Percentiles rank a stretch among this genome's conserved stretches.
phyloP scores from a whole-genome alignment of 2,329 filamentous ascomycete genomes.

The Aspergillus vadensis region DNA sequence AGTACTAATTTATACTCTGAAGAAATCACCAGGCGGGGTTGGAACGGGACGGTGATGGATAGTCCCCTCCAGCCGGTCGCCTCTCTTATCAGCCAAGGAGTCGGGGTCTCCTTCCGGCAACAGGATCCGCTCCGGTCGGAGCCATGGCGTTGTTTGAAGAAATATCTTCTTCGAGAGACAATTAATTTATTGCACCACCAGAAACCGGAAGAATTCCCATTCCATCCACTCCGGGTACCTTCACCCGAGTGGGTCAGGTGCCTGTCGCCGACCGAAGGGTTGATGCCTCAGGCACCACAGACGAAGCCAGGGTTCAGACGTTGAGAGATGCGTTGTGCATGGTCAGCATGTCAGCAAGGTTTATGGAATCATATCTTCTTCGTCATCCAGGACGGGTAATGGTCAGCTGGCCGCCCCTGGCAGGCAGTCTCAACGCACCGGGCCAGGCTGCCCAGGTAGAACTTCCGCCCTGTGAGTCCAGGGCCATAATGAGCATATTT shows the following conservation, averaged over 20 bases:
- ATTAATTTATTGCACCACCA: neutral
- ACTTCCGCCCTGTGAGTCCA: conserved; percentile 23
- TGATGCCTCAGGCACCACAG: too few relatives aligned
- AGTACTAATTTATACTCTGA: neutral
- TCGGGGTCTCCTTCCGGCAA: neutral
- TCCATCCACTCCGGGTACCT: too few relatives aligned
- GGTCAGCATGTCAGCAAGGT: neutral
- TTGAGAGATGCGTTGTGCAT: too few relatives aligned
- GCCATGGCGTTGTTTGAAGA: neutral
- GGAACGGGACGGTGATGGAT: neutral
- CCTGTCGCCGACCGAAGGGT: too few relatives aligned
- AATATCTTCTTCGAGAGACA: neutral
- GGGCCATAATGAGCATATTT: conserved; percentile 51
- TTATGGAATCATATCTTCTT: neutral
- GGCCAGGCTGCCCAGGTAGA: conserved; percentile 31
- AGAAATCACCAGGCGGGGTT: neutral
- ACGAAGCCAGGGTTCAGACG: too few relatives aligned
- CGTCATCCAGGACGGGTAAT: neutral
- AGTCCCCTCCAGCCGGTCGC: neutral
- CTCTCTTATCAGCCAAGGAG: too few relatives aligned
- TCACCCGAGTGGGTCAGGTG: too few relatives aligned
- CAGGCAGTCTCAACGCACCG: conserved; percentile 31
- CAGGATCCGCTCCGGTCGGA: neutral
- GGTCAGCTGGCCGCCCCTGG: neutral
- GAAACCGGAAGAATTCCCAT: too few relatives aligned